These are phyloP conservation scores for Isatis lusitanica DNA, from an alignment of 441 rosid species.

Conservation along the genomic window DNA sequence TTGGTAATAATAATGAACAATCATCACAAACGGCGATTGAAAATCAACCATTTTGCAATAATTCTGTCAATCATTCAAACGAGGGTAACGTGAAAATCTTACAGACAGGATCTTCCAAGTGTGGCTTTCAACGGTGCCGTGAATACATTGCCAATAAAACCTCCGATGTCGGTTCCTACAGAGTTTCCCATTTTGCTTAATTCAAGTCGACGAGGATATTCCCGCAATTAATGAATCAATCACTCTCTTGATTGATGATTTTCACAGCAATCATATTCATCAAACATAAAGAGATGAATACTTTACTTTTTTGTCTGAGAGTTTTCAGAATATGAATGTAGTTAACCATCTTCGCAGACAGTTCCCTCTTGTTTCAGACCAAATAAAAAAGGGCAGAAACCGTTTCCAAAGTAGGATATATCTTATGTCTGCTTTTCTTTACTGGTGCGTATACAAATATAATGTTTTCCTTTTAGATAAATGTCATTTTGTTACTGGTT, in stretches of 20 bases:
- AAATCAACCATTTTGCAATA: background rate
- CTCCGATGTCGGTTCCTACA: slow-evolving; percentile 53
- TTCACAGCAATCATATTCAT: background rate
- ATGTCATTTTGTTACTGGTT: background rate
- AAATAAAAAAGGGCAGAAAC: background rate
- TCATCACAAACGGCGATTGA: background rate
- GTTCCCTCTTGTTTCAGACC: background rate
- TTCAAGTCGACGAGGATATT: background rate
- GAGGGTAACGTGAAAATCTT: slow-evolving; percentile 14
- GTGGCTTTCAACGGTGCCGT: slow-evolving; percentile 64
- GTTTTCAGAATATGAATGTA: background rate
- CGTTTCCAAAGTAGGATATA: background rate
- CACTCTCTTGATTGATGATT: slow-evolving; percentile 5
- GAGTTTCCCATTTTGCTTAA: slow-evolving; percentile 49
- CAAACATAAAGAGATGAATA: background rate
- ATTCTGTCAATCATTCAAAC: background rate
- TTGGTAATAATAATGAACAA: background rate
- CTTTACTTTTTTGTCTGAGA: background rate
- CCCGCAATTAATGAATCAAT: background rate
- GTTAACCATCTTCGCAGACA: slow-evolving; percentile 4
- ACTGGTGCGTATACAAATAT: background rate
- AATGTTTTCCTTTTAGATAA: background rate
- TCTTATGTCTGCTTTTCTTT: background rate
- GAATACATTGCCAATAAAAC: slow-evolving; percentile 51
- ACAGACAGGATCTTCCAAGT: slow-evolving; percentile 64